Base-by-base conservation (phyloP, 345 rosid genomes). In the Gossypioides kirkii region DNA sequence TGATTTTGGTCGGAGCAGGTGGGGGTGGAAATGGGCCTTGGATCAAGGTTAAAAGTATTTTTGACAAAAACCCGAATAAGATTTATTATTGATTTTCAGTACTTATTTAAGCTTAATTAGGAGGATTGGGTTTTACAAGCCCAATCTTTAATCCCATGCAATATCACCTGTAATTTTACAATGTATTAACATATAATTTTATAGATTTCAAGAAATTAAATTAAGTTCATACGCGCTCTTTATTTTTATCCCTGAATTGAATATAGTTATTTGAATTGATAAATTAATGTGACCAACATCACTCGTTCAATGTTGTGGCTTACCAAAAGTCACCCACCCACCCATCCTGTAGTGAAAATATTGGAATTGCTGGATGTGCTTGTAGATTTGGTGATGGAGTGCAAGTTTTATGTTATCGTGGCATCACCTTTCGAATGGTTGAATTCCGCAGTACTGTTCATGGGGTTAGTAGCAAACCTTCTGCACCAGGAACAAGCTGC, bases 391-490 rank as follows among this genome's bases (percentile, higher is more conserved):
- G 22, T 38, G 14, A 18, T 18, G 26, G 47, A n/a, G 49, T n/a
- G 68, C 47, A 62, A 36, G 18, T n/a, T n/a, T 3, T 38, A 18
- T 38, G 47, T 38, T 62, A 36, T 38, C 8, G 47, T 62, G 47
- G 68, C 14, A 38, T 62, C 25, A 61, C 8, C 23, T n/a, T 62
- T n/a, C 17, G 10, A 46, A 65, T 52, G 16, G 47, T 38, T 61
- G n/a, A 12, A 36, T 28, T 10, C 53, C 74, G 85, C 80, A 91
- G 98, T 94, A 32, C 38, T 5, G 98, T 75, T 93, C 97, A 2
- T 93, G 96, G 94, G 98, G 97, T 6, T 32, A 0, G 38, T 52
- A 91, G 88, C 84, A 93, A 93, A 79, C 97, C 96, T 13, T 91
- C 97, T 38, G 94, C 91, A 32, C 81, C 94, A 6, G 94, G 98